A percentile compares a stretch with the other conserved stretches of the same genome.
Conservation (phyloP, 2,329 filamentous ascomycete genomes). For the Botrytis medusae region DNA sequence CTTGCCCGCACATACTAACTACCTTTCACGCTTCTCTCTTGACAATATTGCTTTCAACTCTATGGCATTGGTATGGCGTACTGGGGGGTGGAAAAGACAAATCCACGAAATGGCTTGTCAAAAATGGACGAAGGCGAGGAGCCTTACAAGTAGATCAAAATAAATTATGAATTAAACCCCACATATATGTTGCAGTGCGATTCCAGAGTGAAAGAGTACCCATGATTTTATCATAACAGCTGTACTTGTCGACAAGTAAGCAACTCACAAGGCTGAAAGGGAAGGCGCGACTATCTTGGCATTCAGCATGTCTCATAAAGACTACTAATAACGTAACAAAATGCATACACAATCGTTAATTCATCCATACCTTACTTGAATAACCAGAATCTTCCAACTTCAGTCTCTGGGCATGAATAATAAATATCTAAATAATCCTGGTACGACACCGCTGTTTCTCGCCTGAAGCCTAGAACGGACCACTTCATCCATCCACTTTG, state of each 20-base stretch:
- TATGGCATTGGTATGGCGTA: slow-evolving; percentile 35
- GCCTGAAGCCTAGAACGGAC: slow-evolving; percentile 21
- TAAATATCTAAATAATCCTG: slow-evolving; percentile 11
- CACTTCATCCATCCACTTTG: slow-evolving; percentile 21
- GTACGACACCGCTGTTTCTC: slow-evolving; percentile 21
- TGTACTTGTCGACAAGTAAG: background rate
- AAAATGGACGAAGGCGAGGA: slow-evolving; percentile 19
- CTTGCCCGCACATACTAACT: slow-evolving; percentile 86
- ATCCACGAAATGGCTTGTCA: slow-evolving; percentile 17
- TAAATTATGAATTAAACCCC: slow-evolving; percentile 18
- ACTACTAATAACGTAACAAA: slow-evolving; percentile 4
- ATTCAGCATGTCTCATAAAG: slow-evolving; percentile 1
- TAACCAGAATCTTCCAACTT: background rate
- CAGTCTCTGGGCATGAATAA: slow-evolving; percentile 6
- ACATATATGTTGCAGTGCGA: background rate
- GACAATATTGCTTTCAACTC: slow-evolving; percentile 33
- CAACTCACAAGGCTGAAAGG: slow-evolving; percentile 9
- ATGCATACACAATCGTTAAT: background rate
- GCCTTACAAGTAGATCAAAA: slow-evolving; percentile 20
- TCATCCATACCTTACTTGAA: background rate
- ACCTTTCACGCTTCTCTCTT: slow-evolving; percentile 29
- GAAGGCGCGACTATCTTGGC: slow-evolving; percentile 13
- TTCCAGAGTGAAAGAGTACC: background rate
- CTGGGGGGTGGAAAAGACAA: slow-evolving; percentile 19
- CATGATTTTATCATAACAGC: background rate